Percentiles rank a stretch among this genome's conserved stretches.
Conservation (phyloP, 192 early-diverging fungal species). For the Coemansia sp. region DNA sequence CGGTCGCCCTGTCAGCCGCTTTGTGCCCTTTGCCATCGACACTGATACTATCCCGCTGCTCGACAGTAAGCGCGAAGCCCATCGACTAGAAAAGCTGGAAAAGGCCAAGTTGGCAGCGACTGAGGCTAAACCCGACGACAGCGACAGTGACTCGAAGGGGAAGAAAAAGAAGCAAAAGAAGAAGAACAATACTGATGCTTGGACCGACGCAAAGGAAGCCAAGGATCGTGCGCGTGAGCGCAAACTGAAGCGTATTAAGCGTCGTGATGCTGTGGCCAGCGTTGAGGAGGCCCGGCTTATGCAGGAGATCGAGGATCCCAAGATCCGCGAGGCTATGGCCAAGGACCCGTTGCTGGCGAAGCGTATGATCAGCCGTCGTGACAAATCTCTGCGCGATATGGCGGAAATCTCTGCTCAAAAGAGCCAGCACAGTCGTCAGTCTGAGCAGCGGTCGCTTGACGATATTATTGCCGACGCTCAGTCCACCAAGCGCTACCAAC, state of each 20-base stretch:
- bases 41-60: constrained; percentile 48
- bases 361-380: constrained; percentile 42
- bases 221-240: constrained; percentile 41
- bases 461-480: background rate
- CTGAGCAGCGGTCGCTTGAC: background rate
- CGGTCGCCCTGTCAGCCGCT: constrained; percentile 32
- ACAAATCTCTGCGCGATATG: constrained; percentile 50
- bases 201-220: constrained; percentile 40
- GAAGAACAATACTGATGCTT: constrained; percentile 32
- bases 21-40: constrained; percentile 41
- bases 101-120: constrained; percentile 38
- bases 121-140: background rate
- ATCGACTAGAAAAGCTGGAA: constrained; percentile 48
- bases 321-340: constrained; percentile 38
- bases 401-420: constrained; percentile 16
- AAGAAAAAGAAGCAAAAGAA: constrained; percentile 22
- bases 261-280: constrained; percentile 21
- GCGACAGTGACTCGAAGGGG: background rate
- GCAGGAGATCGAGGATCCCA: constrained; percentile 36
- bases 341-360: constrained; percentile 54
- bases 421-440: constrained; percentile 6
- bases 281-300: constrained; percentile 33
- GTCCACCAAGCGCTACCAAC: background rate
- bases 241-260: constrained; percentile 41
- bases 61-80: constrained; percentile 54